Evolutionary conservation across 768 basidiomycete genomes (phyloP).

Genomic region (Suillus tomentosus): DNA sequence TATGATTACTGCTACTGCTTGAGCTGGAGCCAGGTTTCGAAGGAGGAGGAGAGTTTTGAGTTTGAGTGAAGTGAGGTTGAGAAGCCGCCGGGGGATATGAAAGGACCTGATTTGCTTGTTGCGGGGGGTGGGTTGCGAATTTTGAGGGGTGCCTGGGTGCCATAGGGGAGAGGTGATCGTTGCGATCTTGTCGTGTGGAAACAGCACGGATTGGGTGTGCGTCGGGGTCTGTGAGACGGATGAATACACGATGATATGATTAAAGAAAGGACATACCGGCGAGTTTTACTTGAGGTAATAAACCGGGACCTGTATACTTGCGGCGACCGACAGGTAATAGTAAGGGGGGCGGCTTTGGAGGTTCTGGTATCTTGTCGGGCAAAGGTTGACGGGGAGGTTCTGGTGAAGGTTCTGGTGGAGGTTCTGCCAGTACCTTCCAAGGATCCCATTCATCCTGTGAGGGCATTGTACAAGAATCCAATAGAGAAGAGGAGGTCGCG

Average conservation of each 20-base stretch:
- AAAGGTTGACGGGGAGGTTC: neutral
- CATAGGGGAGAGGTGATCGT: neutral
- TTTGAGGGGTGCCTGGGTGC: constrained; percentile 20
- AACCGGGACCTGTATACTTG: constrained; percentile 6
- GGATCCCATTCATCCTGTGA: constrained; percentile 27
- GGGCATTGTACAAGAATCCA: constrained; percentile 3
- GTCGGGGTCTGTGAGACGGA: constrained; percentile 12
- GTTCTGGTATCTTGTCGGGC: neutral
- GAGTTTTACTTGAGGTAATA: neutral
- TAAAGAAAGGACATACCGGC: constrained; percentile 21
- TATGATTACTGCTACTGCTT: constrained; percentile 21
- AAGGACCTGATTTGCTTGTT: no score
- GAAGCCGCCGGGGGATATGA: no score
- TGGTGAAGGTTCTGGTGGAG: neutral
- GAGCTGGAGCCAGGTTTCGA: constrained; percentile 30
- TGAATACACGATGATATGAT: neutral
- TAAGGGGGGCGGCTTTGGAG: neutral
- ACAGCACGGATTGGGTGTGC: constrained; percentile 20
- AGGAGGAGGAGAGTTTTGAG: neutral
- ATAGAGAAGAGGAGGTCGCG: constrained; percentile 30
- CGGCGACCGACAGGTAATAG: neutral
- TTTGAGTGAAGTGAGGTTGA: no score
- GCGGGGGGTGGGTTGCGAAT: constrained; percentile 14
- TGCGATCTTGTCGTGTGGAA: constrained; percentile 12
- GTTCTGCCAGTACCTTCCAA: constrained; percentile 17